Evolutionary conservation across 2,329 filamentous ascomycete genomes (phyloP).

Genomic region (Botrytis tulipae): DNA sequence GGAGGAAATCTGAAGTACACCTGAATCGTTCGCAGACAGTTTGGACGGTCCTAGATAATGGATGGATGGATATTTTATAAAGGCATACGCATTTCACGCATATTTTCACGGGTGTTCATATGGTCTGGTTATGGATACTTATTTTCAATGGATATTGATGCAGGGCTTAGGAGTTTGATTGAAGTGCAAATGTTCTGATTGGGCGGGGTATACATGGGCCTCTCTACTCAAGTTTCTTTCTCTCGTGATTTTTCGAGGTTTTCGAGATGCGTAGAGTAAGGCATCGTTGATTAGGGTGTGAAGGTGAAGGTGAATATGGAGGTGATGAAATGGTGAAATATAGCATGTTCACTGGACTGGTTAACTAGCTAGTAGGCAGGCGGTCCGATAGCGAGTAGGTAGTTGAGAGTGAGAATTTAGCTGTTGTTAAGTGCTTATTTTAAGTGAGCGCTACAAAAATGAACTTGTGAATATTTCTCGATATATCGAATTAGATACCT

Average conservation of each 20-base stretch:
- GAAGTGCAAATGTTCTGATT: background rate
- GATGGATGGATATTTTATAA: slow-evolving; percentile 8
- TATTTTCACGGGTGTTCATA: slow-evolving; percentile 29
- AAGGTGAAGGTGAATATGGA: background rate
- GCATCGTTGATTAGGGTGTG: background rate
- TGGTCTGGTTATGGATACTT: slow-evolving; percentile 12
- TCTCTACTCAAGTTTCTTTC: background rate
- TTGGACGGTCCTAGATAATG: background rate
- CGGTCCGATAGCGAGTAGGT: background rate
- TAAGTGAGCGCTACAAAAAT: no score
- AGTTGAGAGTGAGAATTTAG: background rate
- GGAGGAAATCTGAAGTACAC: slow-evolving; percentile 60
- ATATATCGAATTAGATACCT: background rate
- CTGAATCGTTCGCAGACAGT: background rate
- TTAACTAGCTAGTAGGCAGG: background rate
- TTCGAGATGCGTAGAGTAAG: background rate
- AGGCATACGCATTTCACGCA: slow-evolving; percentile 15
- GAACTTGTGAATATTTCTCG: no score
- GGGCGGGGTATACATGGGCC: background rate
- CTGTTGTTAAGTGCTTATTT: no score
- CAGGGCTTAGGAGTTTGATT: slow-evolving; percentile 3
- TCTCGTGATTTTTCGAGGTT: background rate
- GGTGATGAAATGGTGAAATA: background rate
- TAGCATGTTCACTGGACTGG: background rate
- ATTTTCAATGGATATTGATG: slow-evolving; percentile 15